Base-by-base conservation (phyloP, 148 eudicot genomes). In the Rhododendron simsii region DNA sequence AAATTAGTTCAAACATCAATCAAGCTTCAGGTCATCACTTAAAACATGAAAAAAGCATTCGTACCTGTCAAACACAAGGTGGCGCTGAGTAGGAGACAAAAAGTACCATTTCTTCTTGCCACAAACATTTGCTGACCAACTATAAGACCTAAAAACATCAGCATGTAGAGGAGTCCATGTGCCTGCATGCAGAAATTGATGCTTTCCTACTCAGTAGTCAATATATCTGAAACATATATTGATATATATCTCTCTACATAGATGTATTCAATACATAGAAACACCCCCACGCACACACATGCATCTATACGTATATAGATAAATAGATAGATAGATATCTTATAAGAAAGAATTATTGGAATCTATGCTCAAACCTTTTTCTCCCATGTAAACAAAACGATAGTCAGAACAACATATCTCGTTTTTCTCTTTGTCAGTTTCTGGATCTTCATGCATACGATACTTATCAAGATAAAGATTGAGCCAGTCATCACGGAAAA, bases 161-260 rank as follows among this genome's bases (percentile, higher is more conserved):
- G 99, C 99, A 90, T 98, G 99, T 78, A 98, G 91, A 87, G 99
- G 98, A 83, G 99, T 98, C 98, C 99, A 98, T 85, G 99, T 97
- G 85, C 99, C 99, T 98, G 91, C 86, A 92, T 55, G 85, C 61
- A 83, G 82, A 85, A 73, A 9, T 59, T 33, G 81, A 41, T 47
- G 44, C 37, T 41, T 63, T 83, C 65, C 85, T n/a, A 51, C 61
- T 73, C 77, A 63, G 53, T n/a, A 51, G 53, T 73, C 77, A 63
- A 47, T 73, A 53, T 41, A 85, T 86, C 57, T 13, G 13, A 37
- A 80, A 26, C 26, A 71, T 14, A 33, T n/a, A n/a, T n/a, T n/a
- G n/a, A n/a, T n/a, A n/a, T 14, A 71, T 15, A 21, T 20, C 65
- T 4, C 8, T 13, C 76, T 15, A 15, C 12, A 26, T 65, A n/a